A percentile compares a stretch with the other conserved stretches of the same genome.
These are phyloP conservation scores for Alternaria hordeiaustralica DNA, from an alignment of 2,329 filamentous ascomycete species.

Conservation along the genomic window DNA sequence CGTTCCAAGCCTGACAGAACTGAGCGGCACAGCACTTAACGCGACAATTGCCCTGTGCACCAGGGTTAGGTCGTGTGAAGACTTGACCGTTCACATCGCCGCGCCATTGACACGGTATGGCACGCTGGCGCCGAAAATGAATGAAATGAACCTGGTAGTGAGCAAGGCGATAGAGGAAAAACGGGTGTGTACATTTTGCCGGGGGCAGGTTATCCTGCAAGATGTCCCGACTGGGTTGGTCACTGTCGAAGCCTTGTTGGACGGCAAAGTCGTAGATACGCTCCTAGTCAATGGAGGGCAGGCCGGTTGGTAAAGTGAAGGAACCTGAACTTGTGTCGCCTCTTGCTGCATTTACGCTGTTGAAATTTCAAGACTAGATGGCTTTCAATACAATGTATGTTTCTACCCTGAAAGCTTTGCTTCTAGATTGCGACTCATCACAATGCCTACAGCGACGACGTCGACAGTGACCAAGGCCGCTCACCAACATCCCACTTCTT, in stretches of 20 bases:
- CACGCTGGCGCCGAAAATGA: not conserved
- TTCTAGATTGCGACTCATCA: not conserved
- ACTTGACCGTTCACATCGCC: not conserved
- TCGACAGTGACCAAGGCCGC: conserved; percentile 9
- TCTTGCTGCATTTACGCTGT: not conserved
- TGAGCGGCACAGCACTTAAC: not conserved
- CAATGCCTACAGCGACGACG: not conserved
- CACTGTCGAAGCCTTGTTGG: accelerated
- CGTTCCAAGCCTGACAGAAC: not conserved
- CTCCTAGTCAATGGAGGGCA: not conserved
- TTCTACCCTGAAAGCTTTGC: not conserved
- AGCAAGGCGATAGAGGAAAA: accelerated
- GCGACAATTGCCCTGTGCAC: not conserved
- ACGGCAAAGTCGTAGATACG: accelerated
- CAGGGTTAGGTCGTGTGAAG: not conserved
- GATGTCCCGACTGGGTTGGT: not conserved
- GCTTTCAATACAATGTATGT: not conserved
- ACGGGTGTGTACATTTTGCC: not conserved
- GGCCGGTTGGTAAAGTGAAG: not conserved
- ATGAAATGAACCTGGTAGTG: not conserved
- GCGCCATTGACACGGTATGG: not conserved
- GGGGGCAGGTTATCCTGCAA: not conserved
- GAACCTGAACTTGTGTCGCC: not conserved
- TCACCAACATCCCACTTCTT: conserved; percentile 6
- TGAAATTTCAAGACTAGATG: not conserved